Percentiles rank a stretch among this genome's conserved stretches.
phyloP scores from a whole-genome alignment of 495 filamentous ascomycete species.

The Chlorociboria aeruginascens region DNA sequence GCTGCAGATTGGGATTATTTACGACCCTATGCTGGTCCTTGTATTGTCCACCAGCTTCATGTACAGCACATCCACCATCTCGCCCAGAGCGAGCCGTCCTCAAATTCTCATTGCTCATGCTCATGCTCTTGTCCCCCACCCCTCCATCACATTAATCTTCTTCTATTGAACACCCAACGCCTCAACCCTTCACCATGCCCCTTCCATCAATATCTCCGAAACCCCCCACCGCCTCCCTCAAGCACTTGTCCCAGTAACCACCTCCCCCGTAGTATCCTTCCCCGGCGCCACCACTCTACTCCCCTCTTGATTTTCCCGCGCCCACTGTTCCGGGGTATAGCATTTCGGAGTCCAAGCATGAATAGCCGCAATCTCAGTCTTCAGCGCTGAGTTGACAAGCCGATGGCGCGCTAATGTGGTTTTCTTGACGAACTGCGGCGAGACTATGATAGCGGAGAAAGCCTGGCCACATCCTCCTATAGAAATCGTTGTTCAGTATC shows the following conservation, averaged over 20 bases:
- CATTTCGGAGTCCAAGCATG: slow-evolving; percentile 99
- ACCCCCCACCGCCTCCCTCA: slow-evolving; percentile 3
- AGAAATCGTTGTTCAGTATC: not conserved
- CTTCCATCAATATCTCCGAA: not conserved
- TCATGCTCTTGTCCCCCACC: too few species aligned
- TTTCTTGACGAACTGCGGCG: slow-evolving; percentile 75
- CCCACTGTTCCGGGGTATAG: slow-evolving; percentile 90
- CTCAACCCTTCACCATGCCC: not conserved
- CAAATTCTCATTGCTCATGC: too few species aligned
- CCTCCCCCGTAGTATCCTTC: slow-evolving; percentile 16
- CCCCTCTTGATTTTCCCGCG: slow-evolving; percentile 42
- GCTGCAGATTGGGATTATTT: too few species aligned
- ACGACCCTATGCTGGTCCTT: too few species aligned
- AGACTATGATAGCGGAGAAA: slow-evolving; percentile 86
- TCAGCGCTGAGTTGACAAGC: slow-evolving; percentile 75
- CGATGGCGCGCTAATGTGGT: slow-evolving; percentile 79
- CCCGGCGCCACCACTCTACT: slow-evolving; percentile 15
- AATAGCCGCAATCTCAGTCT: slow-evolving; percentile 86
- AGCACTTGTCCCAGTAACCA: slow-evolving; percentile 13
- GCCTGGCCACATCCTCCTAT: slow-evolving; percentile 90
- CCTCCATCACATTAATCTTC: too few species aligned
- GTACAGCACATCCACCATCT: too few species aligned
- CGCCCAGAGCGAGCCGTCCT: too few species aligned
- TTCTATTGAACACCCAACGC: not conserved
- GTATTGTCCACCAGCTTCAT: too few species aligned